Evolutionary conservation across 768 basidiomycete species (phyloP).

Genomic region (Naematelia encephala): DNA sequence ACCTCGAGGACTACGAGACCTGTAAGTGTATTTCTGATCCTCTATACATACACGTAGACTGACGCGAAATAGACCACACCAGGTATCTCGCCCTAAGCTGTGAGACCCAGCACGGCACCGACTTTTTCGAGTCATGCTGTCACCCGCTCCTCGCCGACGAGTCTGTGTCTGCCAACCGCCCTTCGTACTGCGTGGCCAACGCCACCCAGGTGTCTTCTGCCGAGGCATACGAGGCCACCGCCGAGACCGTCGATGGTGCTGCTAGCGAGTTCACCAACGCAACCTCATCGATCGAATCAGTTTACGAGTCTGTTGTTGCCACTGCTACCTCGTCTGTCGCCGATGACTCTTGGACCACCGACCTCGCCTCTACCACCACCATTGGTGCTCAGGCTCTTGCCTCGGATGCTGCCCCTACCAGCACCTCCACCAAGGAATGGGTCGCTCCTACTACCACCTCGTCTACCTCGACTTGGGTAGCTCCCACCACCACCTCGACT

Average conservation of each 20-base stretch:
- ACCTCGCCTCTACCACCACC: constrained; percentile 23
- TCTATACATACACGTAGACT: neutral
- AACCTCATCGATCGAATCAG: constrained; percentile 15
- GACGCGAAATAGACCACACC: constrained; percentile 54
- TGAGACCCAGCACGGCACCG: constrained; percentile 53
- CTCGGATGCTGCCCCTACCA: constrained; percentile 4
- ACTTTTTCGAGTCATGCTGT: constrained; percentile 66
- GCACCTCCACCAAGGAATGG: constrained; percentile 16
- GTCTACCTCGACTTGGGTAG: constrained; percentile 10
- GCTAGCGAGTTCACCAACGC: constrained; percentile 22
- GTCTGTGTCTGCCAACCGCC: constrained; percentile 55
- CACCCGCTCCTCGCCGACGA: constrained; percentile 65
- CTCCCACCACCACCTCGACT: constrained; percentile 29
- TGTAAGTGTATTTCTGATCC: constrained; percentile 26
- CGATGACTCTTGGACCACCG: constrained; percentile 24
- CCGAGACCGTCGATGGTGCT: constrained; percentile 23
- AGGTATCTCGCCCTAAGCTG: constrained; percentile 63
- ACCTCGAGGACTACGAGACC: constrained; percentile 47
- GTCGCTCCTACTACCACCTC: constrained; percentile 12
- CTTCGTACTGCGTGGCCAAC: constrained; percentile 58
- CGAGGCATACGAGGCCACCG: constrained; percentile 22
- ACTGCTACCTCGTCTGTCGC: constrained; percentile 18
- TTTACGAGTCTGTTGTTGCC: constrained; percentile 23
- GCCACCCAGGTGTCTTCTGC: constrained; percentile 29
- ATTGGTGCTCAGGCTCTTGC: constrained; percentile 3